These are phyloP conservation scores for Nitzschia sp. DNA, from an alignment of 108 stramenopile species.

Conservation along the genomic window DNA sequence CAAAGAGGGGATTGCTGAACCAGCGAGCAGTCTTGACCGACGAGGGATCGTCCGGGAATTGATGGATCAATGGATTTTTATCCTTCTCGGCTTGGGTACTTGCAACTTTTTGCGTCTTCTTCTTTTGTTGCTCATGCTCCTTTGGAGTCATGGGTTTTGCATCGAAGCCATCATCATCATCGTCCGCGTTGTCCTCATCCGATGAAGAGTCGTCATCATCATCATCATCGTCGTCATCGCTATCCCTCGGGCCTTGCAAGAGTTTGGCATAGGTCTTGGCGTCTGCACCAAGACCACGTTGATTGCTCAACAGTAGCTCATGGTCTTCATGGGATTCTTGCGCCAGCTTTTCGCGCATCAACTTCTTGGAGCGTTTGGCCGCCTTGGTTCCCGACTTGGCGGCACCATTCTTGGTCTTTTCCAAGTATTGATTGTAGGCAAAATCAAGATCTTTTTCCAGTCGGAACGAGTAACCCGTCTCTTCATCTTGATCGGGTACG, in stretches of 20 bases:
- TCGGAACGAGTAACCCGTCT: slow-evolving; percentile 52
- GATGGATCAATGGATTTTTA: slow-evolving; percentile 79
- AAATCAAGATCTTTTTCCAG: slow-evolving; percentile 85
- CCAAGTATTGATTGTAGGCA: slow-evolving; percentile 84
- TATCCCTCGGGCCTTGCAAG: slow-evolving; percentile 63
- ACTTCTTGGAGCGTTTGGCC: slow-evolving; percentile 83
- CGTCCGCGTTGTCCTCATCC: slow-evolving; percentile 45
- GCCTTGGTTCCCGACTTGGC: slow-evolving; percentile 81
- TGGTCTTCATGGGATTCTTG: slow-evolving; percentile 85
- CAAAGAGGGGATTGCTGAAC: slow-evolving; percentile 94
- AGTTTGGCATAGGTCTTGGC: slow-evolving; percentile 75
- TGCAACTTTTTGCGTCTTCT: slow-evolving; percentile 23
- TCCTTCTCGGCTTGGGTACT: slow-evolving; percentile 5
- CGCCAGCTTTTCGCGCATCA: slow-evolving; percentile 68
- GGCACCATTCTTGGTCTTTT: slow-evolving; percentile 68
- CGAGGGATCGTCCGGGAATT: slow-evolving; percentile 68
- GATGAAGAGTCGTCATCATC: slow-evolving; percentile 42
- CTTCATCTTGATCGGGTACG: slow-evolving; percentile 37
- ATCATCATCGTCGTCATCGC: slow-evolving; percentile 54
- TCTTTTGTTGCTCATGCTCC: slow-evolving; percentile 51
- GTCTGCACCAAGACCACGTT: slow-evolving; percentile 57
- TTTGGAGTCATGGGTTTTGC: slow-evolving; percentile 54
- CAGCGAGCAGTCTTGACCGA: slow-evolving; percentile 87
- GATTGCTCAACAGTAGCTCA: slow-evolving; percentile 68
- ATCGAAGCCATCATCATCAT: slow-evolving; percentile 57